These are phyloP conservation scores for Abelmoschus esculentus DNA, from an alignment of 345 rosid genomes.

Conservation along the genomic window DNA sequence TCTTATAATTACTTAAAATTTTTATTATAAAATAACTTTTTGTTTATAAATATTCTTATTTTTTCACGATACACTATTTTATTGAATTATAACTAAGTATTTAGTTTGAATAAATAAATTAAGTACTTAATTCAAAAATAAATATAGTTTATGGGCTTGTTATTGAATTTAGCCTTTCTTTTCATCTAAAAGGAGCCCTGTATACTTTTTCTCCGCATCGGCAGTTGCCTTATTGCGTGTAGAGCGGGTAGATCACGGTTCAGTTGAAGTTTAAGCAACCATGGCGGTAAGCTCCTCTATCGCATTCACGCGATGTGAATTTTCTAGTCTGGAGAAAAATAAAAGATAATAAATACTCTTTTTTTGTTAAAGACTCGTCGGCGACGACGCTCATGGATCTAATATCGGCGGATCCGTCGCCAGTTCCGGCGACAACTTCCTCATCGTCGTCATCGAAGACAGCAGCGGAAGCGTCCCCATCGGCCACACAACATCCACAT, in stretches of 20 bases:
- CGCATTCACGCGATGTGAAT: neutral
- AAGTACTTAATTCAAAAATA: too few relatives aligned
- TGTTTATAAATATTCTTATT: too few relatives aligned
- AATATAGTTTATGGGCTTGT: too few relatives aligned
- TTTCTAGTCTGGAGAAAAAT: neutral
- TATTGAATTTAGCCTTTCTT: too few relatives aligned
- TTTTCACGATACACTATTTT: too few relatives aligned
- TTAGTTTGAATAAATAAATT: too few relatives aligned
- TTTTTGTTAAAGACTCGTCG: conserved; percentile 54
- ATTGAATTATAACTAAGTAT: too few relatives aligned
- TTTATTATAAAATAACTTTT: too few relatives aligned
- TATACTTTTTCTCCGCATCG: too few relatives aligned
- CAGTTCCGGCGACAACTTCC: conserved; percentile 35
- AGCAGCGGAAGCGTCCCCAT: conserved; percentile 6
- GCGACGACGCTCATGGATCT: conserved; percentile 97
- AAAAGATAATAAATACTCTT: neutral
- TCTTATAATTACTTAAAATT: too few relatives aligned
- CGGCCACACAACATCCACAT: neutral
- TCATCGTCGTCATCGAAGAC: conserved; percentile 29
- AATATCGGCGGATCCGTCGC: conserved; percentile 81
- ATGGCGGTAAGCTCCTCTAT: conserved; percentile 14
- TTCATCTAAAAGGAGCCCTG: too few relatives aligned
- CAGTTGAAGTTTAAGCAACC: conserved; percentile 2
- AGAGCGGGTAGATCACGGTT: neutral
- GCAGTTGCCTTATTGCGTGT: too few relatives aligned